Conservation (phyloP, 2,329 filamentous ascomycete species). For the Trichoderma sp. region DNA sequence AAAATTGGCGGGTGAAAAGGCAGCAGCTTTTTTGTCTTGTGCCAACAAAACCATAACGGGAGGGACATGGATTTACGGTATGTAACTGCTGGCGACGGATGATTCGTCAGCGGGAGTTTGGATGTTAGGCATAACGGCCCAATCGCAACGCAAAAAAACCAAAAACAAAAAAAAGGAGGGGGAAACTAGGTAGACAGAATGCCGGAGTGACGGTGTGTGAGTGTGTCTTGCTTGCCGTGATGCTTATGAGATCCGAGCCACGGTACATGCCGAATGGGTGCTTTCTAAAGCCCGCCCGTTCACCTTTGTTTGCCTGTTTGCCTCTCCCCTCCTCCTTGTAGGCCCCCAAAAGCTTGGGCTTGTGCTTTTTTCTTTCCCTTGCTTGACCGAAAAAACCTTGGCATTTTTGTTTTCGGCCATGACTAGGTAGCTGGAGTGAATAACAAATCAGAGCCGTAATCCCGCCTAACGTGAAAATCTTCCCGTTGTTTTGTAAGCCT, state of each 20-base stretch:
- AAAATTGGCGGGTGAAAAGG: background rate
- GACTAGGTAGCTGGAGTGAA: background rate
- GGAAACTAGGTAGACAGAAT: background rate
- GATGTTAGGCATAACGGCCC: background rate
- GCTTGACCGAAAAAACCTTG: background rate
- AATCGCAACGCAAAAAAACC: background rate
- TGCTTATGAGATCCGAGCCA: background rate
- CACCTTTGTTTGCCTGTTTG: background rate
- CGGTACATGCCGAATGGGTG: background rate
- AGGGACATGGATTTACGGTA: background rate
- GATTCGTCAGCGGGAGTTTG: constrained; percentile 11
- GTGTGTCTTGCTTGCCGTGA: background rate
- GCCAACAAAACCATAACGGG: background rate
- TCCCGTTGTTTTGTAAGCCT: background rate
- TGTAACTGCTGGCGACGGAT: background rate
- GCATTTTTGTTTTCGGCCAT: background rate
- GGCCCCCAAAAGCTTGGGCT: background rate
- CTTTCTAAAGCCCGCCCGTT: background rate
- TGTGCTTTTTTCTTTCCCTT: background rate
- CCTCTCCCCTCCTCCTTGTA: background rate
- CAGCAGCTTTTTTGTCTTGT: background rate
- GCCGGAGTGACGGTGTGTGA: background rate
- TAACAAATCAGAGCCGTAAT: background rate
- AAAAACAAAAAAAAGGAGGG: background rate
- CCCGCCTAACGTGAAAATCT: background rate